Percentiles rank a stretch among this genome's conserved stretches.
Conservation (phyloP, 1,139 yeast species). For the Pichia sp. region DNA sequence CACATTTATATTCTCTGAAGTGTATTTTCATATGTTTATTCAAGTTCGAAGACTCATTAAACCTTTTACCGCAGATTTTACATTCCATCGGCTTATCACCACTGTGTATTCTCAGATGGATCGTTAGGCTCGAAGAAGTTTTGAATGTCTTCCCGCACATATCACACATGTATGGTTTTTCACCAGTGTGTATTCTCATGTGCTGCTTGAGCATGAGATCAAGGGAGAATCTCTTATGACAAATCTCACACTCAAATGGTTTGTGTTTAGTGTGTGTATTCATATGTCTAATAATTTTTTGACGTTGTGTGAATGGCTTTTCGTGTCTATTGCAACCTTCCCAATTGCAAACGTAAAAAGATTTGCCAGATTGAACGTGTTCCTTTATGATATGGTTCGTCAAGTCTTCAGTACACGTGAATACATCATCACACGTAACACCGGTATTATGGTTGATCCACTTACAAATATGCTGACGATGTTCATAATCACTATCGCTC, state of each 20-base stretch:
- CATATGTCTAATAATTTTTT: slow-evolving; percentile 77
- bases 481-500: slow-evolving; percentile 17
- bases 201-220: slow-evolving; percentile 67
- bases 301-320: slow-evolving; percentile 69
- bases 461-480: slow-evolving; percentile 34
- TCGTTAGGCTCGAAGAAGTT: slow-evolving; percentile 47
- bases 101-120: slow-evolving; percentile 48
- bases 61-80: slow-evolving; percentile 73
- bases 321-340: slow-evolving; percentile 60
- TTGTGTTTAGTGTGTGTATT: slow-evolving; percentile 82
- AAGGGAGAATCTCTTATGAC: slow-evolving; percentile 66
- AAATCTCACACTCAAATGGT: slow-evolving; percentile 63
- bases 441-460: slow-evolving; percentile 20
- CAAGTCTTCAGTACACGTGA: slow-evolving; percentile 48
- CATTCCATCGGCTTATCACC: slow-evolving; percentile 77
- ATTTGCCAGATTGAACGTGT: slow-evolving; percentile 72
- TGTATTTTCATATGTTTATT: slow-evolving; percentile 82
- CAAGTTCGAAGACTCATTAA: slow-evolving; percentile 83
- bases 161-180: slow-evolving; percentile 44
- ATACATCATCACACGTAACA: slow-evolving; percentile 39
- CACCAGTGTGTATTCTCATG: slow-evolving; percentile 83
- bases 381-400: slow-evolving; percentile 60
- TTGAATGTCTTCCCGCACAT: slow-evolving; percentile 46
- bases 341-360: slow-evolving; percentile 72
- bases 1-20: slow-evolving; percentile 43